Evolutionary conservation across 257 asterid species (phyloP).

Genomic region (Hygrophila difformis): DNA sequence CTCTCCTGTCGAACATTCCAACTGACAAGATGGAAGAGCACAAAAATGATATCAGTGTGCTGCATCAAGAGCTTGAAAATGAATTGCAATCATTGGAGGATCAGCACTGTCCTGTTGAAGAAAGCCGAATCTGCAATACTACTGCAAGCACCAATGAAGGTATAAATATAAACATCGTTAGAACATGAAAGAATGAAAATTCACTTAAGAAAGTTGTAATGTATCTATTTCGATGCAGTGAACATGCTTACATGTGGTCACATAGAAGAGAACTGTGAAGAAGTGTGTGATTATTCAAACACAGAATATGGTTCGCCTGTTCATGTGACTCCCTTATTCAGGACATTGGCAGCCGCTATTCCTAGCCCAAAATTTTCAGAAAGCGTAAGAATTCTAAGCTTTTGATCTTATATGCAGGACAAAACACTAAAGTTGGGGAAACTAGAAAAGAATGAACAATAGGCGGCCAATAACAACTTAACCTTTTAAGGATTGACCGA

Average conservation of each 20-base stretch:
- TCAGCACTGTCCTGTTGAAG: slow-evolving; percentile 31
- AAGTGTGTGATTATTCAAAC: slow-evolving; percentile 35
- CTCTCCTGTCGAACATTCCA: slow-evolving; percentile 33
- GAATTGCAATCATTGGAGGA: slow-evolving; percentile 32
- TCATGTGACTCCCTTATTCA: slow-evolving; percentile 88
- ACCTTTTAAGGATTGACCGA: too few relatives aligned
- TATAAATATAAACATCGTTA: slow-evolving; percentile 23
- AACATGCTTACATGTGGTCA: slow-evolving; percentile 28
- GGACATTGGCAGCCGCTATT: slow-evolving; percentile 85
- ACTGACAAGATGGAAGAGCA: slow-evolving; percentile 35
- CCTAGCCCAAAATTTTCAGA: slow-evolving; percentile 96
- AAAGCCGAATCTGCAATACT: slow-evolving; percentile 26
- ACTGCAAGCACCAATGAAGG: slow-evolving; percentile 38
- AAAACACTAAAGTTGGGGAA: too few relatives aligned
- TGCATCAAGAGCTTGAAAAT: slow-evolving; percentile 28
- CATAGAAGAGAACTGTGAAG: slow-evolving; percentile 22
- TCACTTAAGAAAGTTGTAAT: too few relatives aligned
- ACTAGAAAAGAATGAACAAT: too few relatives aligned
- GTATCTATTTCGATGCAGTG: slow-evolving; percentile 17
- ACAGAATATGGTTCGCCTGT: slow-evolving; percentile 66
- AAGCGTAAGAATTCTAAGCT: slow-evolving; percentile 62
- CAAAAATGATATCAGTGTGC: slow-evolving; percentile 29
- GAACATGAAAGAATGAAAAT: too few relatives aligned
- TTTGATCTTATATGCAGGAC: too few relatives aligned
- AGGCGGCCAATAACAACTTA: too few relatives aligned